Base-by-base conservation (phyloP, 257 asterid species). In the Solanum tarapatanum region DNA sequence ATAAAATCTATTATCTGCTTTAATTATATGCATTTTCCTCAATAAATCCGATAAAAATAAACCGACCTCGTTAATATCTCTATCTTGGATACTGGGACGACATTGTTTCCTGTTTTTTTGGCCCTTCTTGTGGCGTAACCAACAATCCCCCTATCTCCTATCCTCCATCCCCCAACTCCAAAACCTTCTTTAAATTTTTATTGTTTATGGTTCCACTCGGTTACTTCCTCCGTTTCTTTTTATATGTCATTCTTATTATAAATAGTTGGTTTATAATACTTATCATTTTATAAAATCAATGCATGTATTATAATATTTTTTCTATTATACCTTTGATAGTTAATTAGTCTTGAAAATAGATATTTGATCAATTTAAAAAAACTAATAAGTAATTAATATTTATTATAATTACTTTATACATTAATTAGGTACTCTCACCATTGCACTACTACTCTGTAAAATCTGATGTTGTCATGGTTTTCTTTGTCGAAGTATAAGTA, bases 351-450 rank as follows among this genome's bases (percentile, higher is more conserved):
- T 51, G 0, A 17, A 16, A 51, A 51, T 51, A 51, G 1, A 48
- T 14, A 48, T 17, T 17, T 51, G 62, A 51, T 0, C n/a, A 51
- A 16, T 2, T 7, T 17, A 17, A 0, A 0, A 51, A 51, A 17
- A 17, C n/a, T 51, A 17, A 51, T 51, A 51, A 51, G 4, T 17
- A 51, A 51, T 6, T 51, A 51, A 51, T 51, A 3, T 51, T 51
- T 7, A 17, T 51, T 51, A 7, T 51, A 51, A 6, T 6, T 17
- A 51, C 10, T 55, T 51, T 7, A 55, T 55, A 17, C 64, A 55
- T 55, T 55, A 8, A 55, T 17, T 55, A 51, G 3, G 21, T 17
- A 51, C 21, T 51, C 3, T 17, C 23, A 51, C 8, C 23, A 17
- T 51, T 17, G 4, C 62, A 51, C 9, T 55, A 51, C 9, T 55